These are phyloP conservation scores for Rutstroemia sp. DNA, from an alignment of 2,329 filamentous ascomycete genomes.

Conservation along the genomic window DNA sequence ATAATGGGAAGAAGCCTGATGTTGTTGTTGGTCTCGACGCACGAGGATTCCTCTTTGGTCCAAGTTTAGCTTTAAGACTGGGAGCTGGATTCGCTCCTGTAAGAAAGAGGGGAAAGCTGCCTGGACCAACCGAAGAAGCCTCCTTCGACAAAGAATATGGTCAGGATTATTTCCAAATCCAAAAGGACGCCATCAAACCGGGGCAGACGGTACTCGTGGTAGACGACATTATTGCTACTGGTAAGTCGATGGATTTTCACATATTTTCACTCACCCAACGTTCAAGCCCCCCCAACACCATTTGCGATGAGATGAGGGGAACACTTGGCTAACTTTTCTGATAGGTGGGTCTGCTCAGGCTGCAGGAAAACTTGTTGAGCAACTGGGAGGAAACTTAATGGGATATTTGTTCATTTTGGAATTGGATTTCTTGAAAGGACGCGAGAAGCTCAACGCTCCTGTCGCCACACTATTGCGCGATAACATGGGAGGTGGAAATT, in stretches of 20 bases:
- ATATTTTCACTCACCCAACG: background rate
- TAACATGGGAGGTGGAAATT: slow-evolving; percentile 32
- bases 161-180: slow-evolving; percentile 92
- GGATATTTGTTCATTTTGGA: slow-evolving; percentile 96
- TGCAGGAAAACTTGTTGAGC: slow-evolving; percentile 76
- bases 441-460: slow-evolving; percentile 79
- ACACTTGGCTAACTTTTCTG: slow-evolving; percentile 7
- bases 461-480: slow-evolving; percentile 74
- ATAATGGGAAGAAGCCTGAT: slow-evolving; percentile 62
- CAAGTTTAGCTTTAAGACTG: slow-evolving; percentile 74
- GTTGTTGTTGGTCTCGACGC: slow-evolving; percentile 91
- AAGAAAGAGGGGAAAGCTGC: slow-evolving; percentile 91
- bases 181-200: slow-evolving; percentile 72
- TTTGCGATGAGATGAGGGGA: background rate
- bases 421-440: slow-evolving; percentile 85
- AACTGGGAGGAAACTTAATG: slow-evolving; percentile 77
- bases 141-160: slow-evolving; percentile 95
- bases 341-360: slow-evolving; percentile 85
- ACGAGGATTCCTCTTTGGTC: slow-evolving; percentile 91
- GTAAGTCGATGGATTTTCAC: slow-evolving; percentile 43
- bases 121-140: slow-evolving; percentile 78
- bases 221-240: slow-evolving; percentile 97
- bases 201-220: slow-evolving; percentile 90
- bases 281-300: background rate
- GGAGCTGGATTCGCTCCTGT: slow-evolving; percentile 87